Evolutionary conservation across 768 basidiomycete species (phyloP).

Genomic region (Russula emetica): DNA sequence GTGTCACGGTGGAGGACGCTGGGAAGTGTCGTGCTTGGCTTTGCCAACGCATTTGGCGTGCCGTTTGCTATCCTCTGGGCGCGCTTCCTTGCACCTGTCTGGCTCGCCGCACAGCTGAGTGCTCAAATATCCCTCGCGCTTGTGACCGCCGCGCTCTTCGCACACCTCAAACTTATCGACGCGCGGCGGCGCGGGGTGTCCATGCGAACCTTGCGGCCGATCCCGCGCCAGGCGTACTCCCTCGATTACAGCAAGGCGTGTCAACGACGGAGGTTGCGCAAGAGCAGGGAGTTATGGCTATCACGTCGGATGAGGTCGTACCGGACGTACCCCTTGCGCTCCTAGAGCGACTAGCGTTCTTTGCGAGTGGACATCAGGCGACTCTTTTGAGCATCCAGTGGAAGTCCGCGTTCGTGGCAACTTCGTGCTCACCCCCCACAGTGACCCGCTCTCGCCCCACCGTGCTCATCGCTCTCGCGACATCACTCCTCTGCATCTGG

Average conservation of each 20-base stretch:
- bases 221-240: slow-evolving; percentile 43
- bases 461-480: slow-evolving; percentile 59
- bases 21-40: no score
- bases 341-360: slow-evolving; percentile 73
- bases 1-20: no score
- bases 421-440: slow-evolving; percentile 73
- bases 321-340: slow-evolving; percentile 78
- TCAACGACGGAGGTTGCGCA: not conserved
- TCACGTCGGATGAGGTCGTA: slow-evolving; percentile 58
- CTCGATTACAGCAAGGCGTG: slow-evolving; percentile 31
- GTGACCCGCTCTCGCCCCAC: slow-evolving; percentile 66
- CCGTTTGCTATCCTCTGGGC: slow-evolving; percentile 82
- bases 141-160: slow-evolving; percentile 59
- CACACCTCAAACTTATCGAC: slow-evolving; percentile 79
- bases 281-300: not conserved
- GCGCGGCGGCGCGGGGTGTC: slow-evolving; percentile 60
- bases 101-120: slow-evolving; percentile 67
- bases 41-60: slow-evolving; percentile 86
- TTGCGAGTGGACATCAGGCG: slow-evolving; percentile 88
- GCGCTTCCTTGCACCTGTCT: slow-evolving; percentile 57
- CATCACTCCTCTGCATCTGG: slow-evolving; percentile 77
- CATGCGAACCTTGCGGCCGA: slow-evolving; percentile 48
- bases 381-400: slow-evolving; percentile 88
- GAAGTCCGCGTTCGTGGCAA: slow-evolving; percentile 89
- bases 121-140: slow-evolving; percentile 76